These are phyloP conservation scores for Suhomyces tanzawaensis DNA, from an alignment of 805 yeast species.

Conservation along the genomic window DNA sequence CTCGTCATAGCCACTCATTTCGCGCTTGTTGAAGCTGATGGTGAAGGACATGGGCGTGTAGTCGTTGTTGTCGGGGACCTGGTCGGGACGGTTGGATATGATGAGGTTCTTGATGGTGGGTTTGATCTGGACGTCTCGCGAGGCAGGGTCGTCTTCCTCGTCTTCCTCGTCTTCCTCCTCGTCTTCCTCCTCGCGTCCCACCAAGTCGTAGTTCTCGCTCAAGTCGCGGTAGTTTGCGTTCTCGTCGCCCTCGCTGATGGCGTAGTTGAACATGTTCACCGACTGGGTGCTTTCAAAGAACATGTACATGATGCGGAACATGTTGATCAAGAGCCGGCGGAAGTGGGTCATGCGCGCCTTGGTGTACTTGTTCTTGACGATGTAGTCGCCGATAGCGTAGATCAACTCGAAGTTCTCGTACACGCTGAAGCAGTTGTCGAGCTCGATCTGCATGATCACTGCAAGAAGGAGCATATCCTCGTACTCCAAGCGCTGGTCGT, in stretches of 20 bases:
- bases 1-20: slow-evolving; percentile 3
- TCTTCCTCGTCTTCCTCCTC: slow-evolving; percentile 9
- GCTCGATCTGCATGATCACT: slow-evolving; percentile 35
- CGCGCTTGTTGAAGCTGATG: slow-evolving; percentile 22
- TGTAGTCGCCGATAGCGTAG: slow-evolving; percentile 40
- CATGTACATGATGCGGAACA: slow-evolving; percentile 31
- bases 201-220: slow-evolving; percentile 34
- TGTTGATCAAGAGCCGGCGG: slow-evolving; percentile 24
- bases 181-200: slow-evolving; percentile 1
- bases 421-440: slow-evolving; percentile 38
- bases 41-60: slow-evolving; percentile 26
- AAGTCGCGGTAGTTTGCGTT: slow-evolving; percentile 47
- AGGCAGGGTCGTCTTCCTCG: slow-evolving; percentile 9
- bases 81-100: slow-evolving; percentile 4
- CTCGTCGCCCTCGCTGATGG: slow-evolving; percentile 33
- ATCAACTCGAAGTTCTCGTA: slow-evolving; percentile 42
- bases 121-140: slow-evolving; percentile 15
- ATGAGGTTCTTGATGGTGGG: slow-evolving; percentile 23
- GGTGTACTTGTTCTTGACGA: slow-evolving; percentile 20
- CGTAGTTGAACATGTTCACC: slow-evolving; percentile 46
- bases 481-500: slow-evolving; percentile 22
- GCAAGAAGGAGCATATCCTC: slow-evolving; percentile 33
- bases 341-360: slow-evolving; percentile 17
- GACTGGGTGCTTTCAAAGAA: slow-evolving; percentile 49
- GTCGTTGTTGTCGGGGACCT: slow-evolving; percentile 6